phyloP scores from a whole-genome alignment of 2,329 filamentous ascomycete species.

The Capronia americana region DNA sequence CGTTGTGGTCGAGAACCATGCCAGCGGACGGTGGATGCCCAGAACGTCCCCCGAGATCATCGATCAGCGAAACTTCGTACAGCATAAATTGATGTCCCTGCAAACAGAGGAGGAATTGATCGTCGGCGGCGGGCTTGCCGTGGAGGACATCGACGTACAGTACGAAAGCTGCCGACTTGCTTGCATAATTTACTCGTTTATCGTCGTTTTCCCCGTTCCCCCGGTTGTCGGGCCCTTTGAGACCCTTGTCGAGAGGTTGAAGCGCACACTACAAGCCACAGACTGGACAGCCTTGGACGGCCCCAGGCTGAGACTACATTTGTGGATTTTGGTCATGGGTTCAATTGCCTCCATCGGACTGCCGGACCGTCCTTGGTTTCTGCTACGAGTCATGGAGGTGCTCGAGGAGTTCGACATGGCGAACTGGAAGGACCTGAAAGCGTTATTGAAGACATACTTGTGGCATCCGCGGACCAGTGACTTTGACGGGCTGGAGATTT shows the following conservation, averaged over 20 bases:
- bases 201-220: conserved; percentile 50
- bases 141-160: conserved; percentile 42
- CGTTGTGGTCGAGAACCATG: conserved; percentile 39
- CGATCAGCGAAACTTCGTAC: conserved; percentile 49
- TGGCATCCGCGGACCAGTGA: conserved; percentile 28
- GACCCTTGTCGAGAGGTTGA: conserved; percentile 42
- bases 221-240: conserved; percentile 46
- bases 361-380: conserved; percentile 45
- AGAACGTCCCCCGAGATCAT: conserved; percentile 41
- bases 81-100: conserved; percentile 46
- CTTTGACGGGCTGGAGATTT: conserved; percentile 22
- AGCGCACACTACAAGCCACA: conserved; percentile 39
- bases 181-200: conserved; percentile 46
- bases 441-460: conserved; percentile 20
- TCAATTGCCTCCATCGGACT: conserved; percentile 46
- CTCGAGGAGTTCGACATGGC: conserved; percentile 1
- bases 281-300: conserved; percentile 31
- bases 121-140: conserved; percentile 33
- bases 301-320: conserved; percentile 37
- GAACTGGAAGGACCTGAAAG: conserved; percentile 11
- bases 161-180: conserved; percentile 44
- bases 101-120: conserved; percentile 35
- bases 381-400: conserved; percentile 23
- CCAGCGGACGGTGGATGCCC: conserved; percentile 28
- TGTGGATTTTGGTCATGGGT: conserved; percentile 49